Conservation (phyloP, 305 asterid genomes). For the Fraxinus albicans region DNA sequence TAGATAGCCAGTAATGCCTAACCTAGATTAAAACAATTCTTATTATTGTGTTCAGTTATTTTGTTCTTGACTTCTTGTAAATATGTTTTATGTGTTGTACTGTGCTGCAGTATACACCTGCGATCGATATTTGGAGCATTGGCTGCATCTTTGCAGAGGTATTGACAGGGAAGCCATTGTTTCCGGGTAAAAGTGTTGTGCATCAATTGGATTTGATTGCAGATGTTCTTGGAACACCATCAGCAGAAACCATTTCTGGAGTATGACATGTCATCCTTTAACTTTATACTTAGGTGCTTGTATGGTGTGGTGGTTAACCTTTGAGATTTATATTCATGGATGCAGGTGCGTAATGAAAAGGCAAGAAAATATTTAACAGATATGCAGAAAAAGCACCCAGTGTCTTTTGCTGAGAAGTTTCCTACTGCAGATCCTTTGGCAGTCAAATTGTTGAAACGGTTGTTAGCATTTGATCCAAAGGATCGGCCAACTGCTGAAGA, state of each 20-base stretch:
- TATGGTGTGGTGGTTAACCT: neutral
- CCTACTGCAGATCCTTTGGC: conserved; percentile 58
- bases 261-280: conserved; percentile 35
- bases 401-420: conserved; percentile 54
- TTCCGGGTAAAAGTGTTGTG: conserved; percentile 66
- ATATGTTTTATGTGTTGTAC: conserved; percentile 15
- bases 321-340: conserved; percentile 16
- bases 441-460: conserved; percentile 49
- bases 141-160: conserved; percentile 68
- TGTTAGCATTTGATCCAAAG: conserved; percentile 69
- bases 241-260: conserved; percentile 74
- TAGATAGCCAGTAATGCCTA: conserved; percentile 49
- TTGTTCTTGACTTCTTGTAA: conserved; percentile 6
- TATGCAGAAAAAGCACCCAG: conserved; percentile 53
- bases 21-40: conserved; percentile 71
- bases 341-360: conserved; percentile 68
- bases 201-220: conserved; percentile 68
- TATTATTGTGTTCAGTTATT: conserved; percentile 5
- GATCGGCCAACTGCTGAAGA: conserved; percentile 72
- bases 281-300: conserved; percentile 2
- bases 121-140: conserved; percentile 66
- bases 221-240: conserved; percentile 63
- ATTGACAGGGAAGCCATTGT: conserved; percentile 57
- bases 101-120: conserved; percentile 67
- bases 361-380: conserved; percentile 60